A percentile compares a stretch with the other conserved stretches of the same genome.
phyloP scores from a whole-genome alignment of 1,284 basidiomycete genomes.

The Xerocomus amazonicus region DNA sequence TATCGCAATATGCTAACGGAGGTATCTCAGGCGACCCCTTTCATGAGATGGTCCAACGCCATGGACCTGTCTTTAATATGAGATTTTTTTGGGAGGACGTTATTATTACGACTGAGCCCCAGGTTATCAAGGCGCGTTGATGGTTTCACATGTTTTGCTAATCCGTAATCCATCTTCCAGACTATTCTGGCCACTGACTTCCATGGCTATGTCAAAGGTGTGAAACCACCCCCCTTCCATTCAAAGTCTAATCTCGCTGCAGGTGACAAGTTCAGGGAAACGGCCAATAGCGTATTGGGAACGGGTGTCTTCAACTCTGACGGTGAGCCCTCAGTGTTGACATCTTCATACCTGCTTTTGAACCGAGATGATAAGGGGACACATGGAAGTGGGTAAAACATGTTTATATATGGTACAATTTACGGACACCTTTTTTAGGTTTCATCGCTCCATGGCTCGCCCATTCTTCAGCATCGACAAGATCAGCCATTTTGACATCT shows the following conservation, averaged over 20 bases:
- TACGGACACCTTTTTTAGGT: slow-evolving; percentile 20
- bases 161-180: slow-evolving; percentile 18
- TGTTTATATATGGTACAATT: not conserved
- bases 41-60: slow-evolving; percentile 12
- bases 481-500: slow-evolving; percentile 47
- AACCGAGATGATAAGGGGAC: slow-evolving; percentile 33
- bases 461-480: slow-evolving; percentile 45
- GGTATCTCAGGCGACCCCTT: slow-evolving; percentile 10
- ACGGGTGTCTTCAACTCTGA: slow-evolving; percentile 48
- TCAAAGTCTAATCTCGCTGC: slow-evolving; percentile 3
- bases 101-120: slow-evolving; percentile 36
- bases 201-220: slow-evolving; percentile 42
- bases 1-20: not conserved
- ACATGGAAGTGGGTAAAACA: slow-evolving; percentile 37
- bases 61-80: slow-evolving; percentile 27
- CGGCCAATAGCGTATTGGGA: slow-evolving; percentile 37
- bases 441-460: slow-evolving; percentile 45
- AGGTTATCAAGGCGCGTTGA: slow-evolving; percentile 20
- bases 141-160: not conserved
- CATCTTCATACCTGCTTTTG: not conserved
- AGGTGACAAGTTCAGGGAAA: slow-evolving; percentile 32
- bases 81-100: slow-evolving; percentile 33
- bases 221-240: not conserved
- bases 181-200: slow-evolving; percentile 42
- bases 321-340: slow-evolving; percentile 24